Evolutionary conservation across 1,284 basidiomycete genomes (phyloP), one percentile per base, ranked within the genome.

Genomic region (Entoloma clypeatum): DNA sequence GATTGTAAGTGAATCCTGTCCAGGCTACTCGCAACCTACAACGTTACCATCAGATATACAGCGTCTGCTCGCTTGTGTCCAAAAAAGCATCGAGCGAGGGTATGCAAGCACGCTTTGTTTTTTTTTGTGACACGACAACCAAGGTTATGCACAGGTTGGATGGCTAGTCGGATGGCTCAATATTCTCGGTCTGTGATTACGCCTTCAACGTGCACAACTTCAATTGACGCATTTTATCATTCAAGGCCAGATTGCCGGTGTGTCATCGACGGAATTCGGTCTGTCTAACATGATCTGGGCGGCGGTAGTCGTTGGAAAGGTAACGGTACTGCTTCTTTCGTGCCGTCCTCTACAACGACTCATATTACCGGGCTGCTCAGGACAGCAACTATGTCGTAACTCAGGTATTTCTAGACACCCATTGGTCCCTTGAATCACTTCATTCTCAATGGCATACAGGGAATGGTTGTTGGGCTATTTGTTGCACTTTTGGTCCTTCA

Each of bases 151-250:
- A 21, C 37, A 76, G 72, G 67, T 80, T 25, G 83, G 83, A 16
- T 86, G 82, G 83, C 64, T 89, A 11, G 86, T 86, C 32, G 89
- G 89, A 41, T 92, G 80, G 87, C 74, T 95, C 37, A 95, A 94
- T 60, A 79, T 92, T 32, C 79, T 94, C 8, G 91, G 89, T 69
- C 54, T 53, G 61, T 61, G 25, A 9, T 50, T 18, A 46, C 38
- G 51, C 11, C 51, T 55, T 43, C 48, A 28, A 39, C 29, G 14
- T 4, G 29, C 9, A 7, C n/a, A 10, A 22, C 2, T 16, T 26
- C 18, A 4, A 2, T 39, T 36, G 16, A 38, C 7, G 2, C 13
- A 30, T n/a, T 26, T 25, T 19, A 9, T 4, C 5, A 22, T 7
- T 34, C 7, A 36, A 74, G 76, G 78, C 30, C 90, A 92, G 61